Evolutionary conservation across 2,329 filamentous ascomycete species (phyloP).

Genomic region (Claviceps arundinis): DNA sequence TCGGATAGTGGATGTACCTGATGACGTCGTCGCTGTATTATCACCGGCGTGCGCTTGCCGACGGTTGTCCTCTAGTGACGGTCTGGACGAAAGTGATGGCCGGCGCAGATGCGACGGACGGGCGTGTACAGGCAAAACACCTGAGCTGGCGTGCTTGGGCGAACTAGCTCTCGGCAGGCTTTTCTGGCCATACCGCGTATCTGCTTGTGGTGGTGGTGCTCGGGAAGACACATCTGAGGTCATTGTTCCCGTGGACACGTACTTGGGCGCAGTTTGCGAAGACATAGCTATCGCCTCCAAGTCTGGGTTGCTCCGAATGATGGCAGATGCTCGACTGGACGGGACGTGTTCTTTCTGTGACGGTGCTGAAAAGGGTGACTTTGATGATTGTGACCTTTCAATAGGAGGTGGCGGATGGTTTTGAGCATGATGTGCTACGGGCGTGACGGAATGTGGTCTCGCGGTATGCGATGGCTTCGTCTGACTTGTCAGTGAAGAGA

Average conservation of each 20-base stretch:
- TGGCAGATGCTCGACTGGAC: conserved; percentile 48
- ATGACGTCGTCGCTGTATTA: conserved; percentile 7
- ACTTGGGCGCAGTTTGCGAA: conserved; percentile 25
- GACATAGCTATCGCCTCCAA: conserved; percentile 45
- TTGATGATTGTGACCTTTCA: conserved; percentile 21
- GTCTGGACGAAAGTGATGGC: conserved; percentile 9
- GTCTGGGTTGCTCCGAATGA: conserved; percentile 50
- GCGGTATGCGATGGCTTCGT: conserved; percentile 11
- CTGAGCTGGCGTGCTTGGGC: not conserved
- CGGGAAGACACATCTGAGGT: conserved; percentile 48
- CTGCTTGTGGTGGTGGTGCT: conserved; percentile 16
- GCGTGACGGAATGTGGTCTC: conserved; percentile 18
- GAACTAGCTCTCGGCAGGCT: not conserved
- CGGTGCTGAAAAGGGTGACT: conserved; percentile 25
- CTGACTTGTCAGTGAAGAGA: not conserved
- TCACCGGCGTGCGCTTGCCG: conserved; percentile 10
- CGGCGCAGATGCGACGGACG: conserved; percentile 14
- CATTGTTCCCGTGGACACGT: conserved; percentile 62
- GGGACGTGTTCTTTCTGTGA: conserved; percentile 24
- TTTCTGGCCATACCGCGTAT: conserved; percentile 8
- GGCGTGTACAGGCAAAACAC: conserved; percentile 8
- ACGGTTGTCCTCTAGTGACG: conserved; percentile 12
- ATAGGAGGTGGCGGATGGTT: conserved; percentile 14
- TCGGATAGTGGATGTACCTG: conserved; percentile 27
- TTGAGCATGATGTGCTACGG: conserved; percentile 11